Evolutionary conservation across 2,329 filamentous ascomycete species (phyloP), one percentile per base, ranked within the genome.

Genomic region (Didymella lethalis): DNA sequence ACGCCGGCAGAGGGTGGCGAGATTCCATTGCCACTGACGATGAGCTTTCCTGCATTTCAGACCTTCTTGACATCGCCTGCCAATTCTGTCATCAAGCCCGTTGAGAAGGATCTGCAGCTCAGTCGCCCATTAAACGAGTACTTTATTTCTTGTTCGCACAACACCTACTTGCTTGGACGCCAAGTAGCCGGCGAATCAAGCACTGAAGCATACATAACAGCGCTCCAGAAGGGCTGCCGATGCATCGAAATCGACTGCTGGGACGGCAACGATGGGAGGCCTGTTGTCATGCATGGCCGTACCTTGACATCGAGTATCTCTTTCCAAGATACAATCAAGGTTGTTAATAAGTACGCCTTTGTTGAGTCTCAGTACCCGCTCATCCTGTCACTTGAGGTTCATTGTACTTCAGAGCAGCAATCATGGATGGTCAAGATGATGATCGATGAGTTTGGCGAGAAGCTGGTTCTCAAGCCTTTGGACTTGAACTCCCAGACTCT

Each of bases 241-340:
- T 98, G 95, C 76, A 89, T 99, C 45, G 95, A 99, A 79, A 92
- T 99, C 51, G 95, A 99, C 78, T 98, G 94, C 78, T 99, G 95
- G 95, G 93, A 99, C 77, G 95, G 95, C 16, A 85, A 86, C 51
- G 90, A 97, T 73, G 92, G 92, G 38, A 87, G 92, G 69, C 95
- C 95, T 0, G 87, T 93, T 52, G 95, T 99, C 31, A 93, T 92
- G 62, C 95, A 99, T 70, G 95, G 95, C 25, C 88, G 89, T 58
- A 97, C 93, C 0, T 84, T 96, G 77, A 98, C 95, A 0, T 94
- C 88, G 12, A 89, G 91, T 58, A 93, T 98, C 54, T 87, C 91
- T 36, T 99, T 99, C 78, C 85, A 88, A 45, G 94, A 98, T 76
- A 94, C 94, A 63, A 92, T 99, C 79, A 90, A 89, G 26, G 93